phyloP scores from a whole-genome alignment of 306 rosid genomes.

The Fragaria nilgerrensis region DNA sequence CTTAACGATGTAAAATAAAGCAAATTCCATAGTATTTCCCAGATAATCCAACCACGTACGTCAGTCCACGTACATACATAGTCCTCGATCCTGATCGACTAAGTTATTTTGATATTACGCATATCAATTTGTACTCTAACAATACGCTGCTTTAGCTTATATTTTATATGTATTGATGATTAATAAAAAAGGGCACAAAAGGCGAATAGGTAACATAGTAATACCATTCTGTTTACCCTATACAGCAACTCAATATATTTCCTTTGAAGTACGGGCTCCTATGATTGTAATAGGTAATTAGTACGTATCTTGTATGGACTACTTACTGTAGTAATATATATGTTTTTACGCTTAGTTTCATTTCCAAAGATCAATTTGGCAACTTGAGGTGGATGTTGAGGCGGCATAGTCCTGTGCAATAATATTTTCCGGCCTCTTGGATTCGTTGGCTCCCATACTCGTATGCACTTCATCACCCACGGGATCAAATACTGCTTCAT shows the following conservation, averaged over 20 bases:
- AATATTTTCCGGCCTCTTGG: conserved; percentile 33
- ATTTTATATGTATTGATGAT: not conserved
- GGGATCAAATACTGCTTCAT: conserved; percentile 34
- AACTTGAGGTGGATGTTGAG: conserved; percentile 57
- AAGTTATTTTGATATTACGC: not conserved
- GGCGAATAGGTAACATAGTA: not conserved
- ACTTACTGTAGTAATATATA: not conserved
- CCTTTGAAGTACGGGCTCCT: conserved; percentile 32
- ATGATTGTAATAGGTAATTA: conserved; percentile 27
- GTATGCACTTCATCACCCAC: conserved; percentile 35
- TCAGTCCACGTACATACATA: not conserved
- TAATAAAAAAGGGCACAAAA: not conserved
- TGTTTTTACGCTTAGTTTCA: conserved; percentile 27
- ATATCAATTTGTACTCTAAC: not conserved
- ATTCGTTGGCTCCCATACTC: conserved; percentile 34
- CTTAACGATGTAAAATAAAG: not conserved
- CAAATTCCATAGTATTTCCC: conserved; percentile 13
- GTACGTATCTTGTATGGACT: conserved; percentile 36
- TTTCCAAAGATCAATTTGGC: conserved; percentile 77
- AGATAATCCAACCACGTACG: conserved; percentile 17
- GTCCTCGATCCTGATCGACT: not conserved
- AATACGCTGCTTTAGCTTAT: not conserved
- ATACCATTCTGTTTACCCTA: conserved; percentile 32
- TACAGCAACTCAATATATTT: conserved; percentile 32
- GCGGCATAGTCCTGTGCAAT: conserved; percentile 46